phyloP scores from a whole-genome alignment of 768 basidiomycete species.

The Naganishia onofrii region DNA sequence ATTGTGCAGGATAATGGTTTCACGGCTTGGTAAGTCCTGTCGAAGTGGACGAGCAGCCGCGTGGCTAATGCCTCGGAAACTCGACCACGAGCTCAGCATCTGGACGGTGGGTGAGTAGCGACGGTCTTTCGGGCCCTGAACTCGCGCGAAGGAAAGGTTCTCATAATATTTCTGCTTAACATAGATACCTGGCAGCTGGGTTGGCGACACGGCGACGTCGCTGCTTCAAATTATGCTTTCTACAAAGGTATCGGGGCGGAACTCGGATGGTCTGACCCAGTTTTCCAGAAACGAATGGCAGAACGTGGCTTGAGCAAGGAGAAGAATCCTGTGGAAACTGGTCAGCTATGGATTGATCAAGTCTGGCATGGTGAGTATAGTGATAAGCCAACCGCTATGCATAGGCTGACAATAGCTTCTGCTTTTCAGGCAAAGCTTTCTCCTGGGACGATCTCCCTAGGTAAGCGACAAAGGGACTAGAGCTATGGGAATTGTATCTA shows the following conservation, averaged over 20 bases:
- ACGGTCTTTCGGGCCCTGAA: neutral
- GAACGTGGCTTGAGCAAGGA: conserved; percentile 52
- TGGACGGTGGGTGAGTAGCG: conserved; percentile 12
- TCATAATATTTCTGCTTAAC: neutral
- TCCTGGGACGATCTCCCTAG: conserved; percentile 59
- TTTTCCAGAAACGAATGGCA: conserved; percentile 54
- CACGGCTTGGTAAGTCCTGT: conserved; percentile 38
- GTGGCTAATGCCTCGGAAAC: neutral
- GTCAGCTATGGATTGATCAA: conserved; percentile 41
- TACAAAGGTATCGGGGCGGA: conserved; percentile 55
- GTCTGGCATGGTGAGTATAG: conserved; percentile 32
- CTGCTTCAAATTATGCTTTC: conserved; percentile 58
- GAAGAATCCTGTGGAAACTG: conserved; percentile 45
- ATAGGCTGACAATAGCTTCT: conserved; percentile 54
- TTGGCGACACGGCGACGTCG: conserved; percentile 55
- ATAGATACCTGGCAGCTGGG: conserved; percentile 58
- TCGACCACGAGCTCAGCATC: neutral
- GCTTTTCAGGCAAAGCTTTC: conserved; percentile 60
- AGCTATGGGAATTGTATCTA: neutral
- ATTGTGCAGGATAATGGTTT: conserved; percentile 51
- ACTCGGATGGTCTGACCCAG: conserved; percentile 58
- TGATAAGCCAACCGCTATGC: neutral
- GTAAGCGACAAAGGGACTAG: conserved; percentile 25
- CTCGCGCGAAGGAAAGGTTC: conserved; percentile 27
- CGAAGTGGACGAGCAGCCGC: neutral